Evolutionary conservation across 176 grass and related monocot genomes (phyloP), one percentile per base, ranked within the genome.

Genomic region (Phoenix roebelenii): DNA sequence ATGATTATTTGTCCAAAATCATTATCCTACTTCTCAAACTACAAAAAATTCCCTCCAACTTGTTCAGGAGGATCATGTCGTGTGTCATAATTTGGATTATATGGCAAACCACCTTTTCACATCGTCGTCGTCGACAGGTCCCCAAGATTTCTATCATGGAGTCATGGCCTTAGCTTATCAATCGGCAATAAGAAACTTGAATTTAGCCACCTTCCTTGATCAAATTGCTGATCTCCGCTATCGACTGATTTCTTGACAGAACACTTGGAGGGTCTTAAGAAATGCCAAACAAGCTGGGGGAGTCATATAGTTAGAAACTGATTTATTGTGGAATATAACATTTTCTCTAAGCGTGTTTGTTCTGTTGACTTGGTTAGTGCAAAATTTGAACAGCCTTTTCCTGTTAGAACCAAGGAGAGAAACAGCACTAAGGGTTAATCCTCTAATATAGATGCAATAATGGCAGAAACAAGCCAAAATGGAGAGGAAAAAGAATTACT

Each of bases 21-120:
- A 55, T 55, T 17, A 15, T 56, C 49, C 50, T 67, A 24, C 61
- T 72, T 48, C 73, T 75, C 65, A 77, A 65, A 25, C 51, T 75
- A 72, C 29, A 57, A 71, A 85, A 26, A 82, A 62, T 53, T 54
- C 19, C 61, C 72, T 71, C 23, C 64, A 74, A 69, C 54, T 79
- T 60, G 39, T 49, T 72, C 71, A 56, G 49, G 51, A 60, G 66
- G 67, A 78, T 76, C 67, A 79, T 82, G 55, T 52, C 55, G 55
- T 64, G 1, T 60, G 32, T 69, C 67, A 80, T 80, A 68, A n/a
- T 58, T 54, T 55, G 16, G 25, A 22, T 25, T 7, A 9, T n/a
- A 28, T 51, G 49, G 22, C 35, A 44, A 18, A 26, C 14, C 18
- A 12, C 0, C 49, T 50, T 52, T 65, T 65, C 20, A 24, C 10